Percentiles rank a stretch among this genome's conserved stretches.
Conservation (phyloP, 495 filamentous ascomycete species). For the Usnea hakonensis region DNA sequence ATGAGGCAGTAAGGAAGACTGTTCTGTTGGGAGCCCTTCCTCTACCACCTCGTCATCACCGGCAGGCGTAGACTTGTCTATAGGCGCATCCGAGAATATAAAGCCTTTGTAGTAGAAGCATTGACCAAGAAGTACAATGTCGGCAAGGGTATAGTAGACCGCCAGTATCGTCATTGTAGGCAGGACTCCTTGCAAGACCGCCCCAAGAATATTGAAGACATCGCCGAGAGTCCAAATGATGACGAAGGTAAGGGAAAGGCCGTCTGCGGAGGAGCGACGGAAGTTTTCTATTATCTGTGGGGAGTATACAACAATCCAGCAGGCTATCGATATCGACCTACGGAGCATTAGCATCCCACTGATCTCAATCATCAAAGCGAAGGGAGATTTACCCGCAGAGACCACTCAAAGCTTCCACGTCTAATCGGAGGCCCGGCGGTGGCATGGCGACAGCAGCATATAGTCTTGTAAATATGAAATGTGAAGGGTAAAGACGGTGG, state of each 20-base stretch:
- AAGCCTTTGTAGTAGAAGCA: conserved; percentile 93
- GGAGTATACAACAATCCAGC: conserved; percentile 96
- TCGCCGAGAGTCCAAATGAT: conserved; percentile 87
- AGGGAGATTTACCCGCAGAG: conserved; percentile 65
- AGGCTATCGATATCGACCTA: conserved; percentile 90
- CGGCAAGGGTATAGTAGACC: conserved; percentile 90
- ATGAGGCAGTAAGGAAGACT: conserved; percentile 21
- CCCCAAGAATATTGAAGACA: conserved; percentile 93
- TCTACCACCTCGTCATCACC: conserved; percentile 18
- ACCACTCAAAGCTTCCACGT: conserved; percentile 80
- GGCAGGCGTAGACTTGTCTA: neutral
- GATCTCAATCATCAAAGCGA: conserved; percentile 1
- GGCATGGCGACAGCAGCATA: neutral
- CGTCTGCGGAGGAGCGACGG: conserved; percentile 75
- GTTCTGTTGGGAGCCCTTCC: conserved; percentile 13
- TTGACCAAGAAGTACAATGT: conserved; percentile 77
- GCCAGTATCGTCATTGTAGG: conserved; percentile 96
- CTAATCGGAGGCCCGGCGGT: conserved; percentile 50
- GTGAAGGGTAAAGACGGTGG: neutral
- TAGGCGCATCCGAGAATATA: conserved; percentile 50
- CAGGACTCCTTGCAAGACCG: conserved; percentile 84
- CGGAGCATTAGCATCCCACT: neutral
- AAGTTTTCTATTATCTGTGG: conserved; percentile 97
- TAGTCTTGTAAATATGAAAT: neutral
- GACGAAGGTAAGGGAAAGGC: conserved; percentile 82